Conservation (phyloP, 1,139 yeast species). For the Pneumocystis jirovecii region DNA sequence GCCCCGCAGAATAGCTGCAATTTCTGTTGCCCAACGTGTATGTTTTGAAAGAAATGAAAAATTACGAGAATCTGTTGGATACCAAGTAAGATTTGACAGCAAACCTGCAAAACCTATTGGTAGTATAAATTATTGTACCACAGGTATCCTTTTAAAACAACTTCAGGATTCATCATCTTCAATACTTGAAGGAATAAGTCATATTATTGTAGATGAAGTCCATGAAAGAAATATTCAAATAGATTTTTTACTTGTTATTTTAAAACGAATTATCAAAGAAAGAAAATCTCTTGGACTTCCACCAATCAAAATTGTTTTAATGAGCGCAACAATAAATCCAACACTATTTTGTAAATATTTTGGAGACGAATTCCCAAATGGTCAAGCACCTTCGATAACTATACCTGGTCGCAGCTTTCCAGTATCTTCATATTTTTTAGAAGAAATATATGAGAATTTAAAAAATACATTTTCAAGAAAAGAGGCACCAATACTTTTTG, state of each 20-base stretch:
- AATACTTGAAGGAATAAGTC: conserved; percentile 41
- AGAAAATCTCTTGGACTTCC: conserved; percentile 35
- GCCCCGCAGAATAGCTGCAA: conserved; percentile 63
- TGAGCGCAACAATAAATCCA: conserved; percentile 72
- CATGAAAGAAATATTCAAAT: conserved; percentile 75
- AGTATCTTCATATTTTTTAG: conserved; percentile 42
- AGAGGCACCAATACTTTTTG: not conserved
- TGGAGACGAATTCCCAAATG: conserved; percentile 17
- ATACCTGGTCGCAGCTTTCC: conserved; percentile 78
- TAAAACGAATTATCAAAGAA: conserved; percentile 35
- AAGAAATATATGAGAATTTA: conserved; percentile 15
- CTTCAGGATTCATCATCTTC: conserved; percentile 27
- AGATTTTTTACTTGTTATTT: conserved; percentile 53
- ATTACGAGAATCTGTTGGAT: conserved; percentile 63
- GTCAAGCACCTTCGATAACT: conserved; percentile 37
- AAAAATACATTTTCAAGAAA: conserved; percentile 8
- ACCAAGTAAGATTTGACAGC: conserved; percentile 64
- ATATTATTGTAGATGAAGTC: conserved; percentile 67
- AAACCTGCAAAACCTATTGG: conserved; percentile 43
- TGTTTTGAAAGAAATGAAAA: conserved; percentile 35
- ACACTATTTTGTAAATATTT: conserved; percentile 46
- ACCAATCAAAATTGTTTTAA: conserved; percentile 39
- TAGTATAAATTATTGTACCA: conserved; percentile 61
- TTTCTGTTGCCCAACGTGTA: conserved; percentile 53
- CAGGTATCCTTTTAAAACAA: conserved; percentile 66